Percentiles rank a stretch among this genome's conserved stretches.
These are phyloP conservation scores for Kluyveromyces sp. DNA, from an alignment of 1,139 yeast species.

Conservation along the genomic window DNA sequence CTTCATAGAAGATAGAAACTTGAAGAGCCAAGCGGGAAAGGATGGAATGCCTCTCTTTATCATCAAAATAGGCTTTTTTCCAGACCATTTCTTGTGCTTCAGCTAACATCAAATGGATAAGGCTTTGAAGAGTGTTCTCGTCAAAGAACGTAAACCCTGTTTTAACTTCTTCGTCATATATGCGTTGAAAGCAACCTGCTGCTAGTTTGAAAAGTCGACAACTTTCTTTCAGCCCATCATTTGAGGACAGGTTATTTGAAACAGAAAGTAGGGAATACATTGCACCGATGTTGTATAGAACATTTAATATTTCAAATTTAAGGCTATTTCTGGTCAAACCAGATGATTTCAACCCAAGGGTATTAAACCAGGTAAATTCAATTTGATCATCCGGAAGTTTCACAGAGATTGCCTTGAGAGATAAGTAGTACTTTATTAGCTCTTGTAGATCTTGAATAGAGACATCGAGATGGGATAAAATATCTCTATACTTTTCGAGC, in stretches of 20 bases:
- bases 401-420: constrained; percentile 29
- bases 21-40: constrained; percentile 59
- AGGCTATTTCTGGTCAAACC: constrained; percentile 44
- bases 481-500: constrained; percentile 35
- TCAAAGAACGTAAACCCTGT: constrained; percentile 30
- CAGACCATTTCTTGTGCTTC: constrained; percentile 87
- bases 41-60: constrained; percentile 48
- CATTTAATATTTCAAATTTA: constrained; percentile 51
- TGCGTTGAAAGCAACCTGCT: constrained; percentile 56
- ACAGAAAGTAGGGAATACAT: constrained; percentile 51
- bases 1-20: constrained; percentile 49
- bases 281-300: constrained; percentile 64
- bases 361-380: constrained; percentile 65
- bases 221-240: constrained; percentile 52
- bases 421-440: constrained; percentile 31
- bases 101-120: constrained; percentile 53
- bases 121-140: constrained; percentile 35
- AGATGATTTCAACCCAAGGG: constrained; percentile 48
- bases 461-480: constrained; percentile 27
- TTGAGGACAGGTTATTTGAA: constrained; percentile 34
- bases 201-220: constrained; percentile 61
- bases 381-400: constrained; percentile 42
- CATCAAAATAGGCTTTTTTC: constrained; percentile 59
- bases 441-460: constrained; percentile 25
- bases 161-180: constrained; percentile 27